Percentiles rank a stretch among this genome's conserved stretches.
Conservation (phyloP, 169 alveolate genomes). For the Plasmodium blacklocki region DNA sequence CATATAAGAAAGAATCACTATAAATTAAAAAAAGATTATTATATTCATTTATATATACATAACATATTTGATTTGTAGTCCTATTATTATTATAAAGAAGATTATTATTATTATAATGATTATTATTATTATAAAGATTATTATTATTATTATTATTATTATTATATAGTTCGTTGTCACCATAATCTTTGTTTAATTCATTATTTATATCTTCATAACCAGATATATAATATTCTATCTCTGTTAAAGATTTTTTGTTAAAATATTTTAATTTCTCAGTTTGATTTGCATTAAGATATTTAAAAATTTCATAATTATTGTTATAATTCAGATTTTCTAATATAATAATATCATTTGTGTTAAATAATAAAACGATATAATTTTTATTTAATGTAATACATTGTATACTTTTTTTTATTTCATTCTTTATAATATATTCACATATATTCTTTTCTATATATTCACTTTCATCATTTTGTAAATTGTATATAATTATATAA, state of each 20-base stretch:
- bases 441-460: conserved; percentile 4
- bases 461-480: background rate
- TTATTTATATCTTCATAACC: background rate
- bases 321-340: background rate
- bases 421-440: conserved; percentile 8
- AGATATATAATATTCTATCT: conserved; percentile 26
- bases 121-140: no score
- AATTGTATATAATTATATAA: conserved; percentile 15
- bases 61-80: conserved; percentile 12
- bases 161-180: no score
- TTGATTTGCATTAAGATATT: conserved; percentile 29
- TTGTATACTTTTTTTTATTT: conserved; percentile 10
- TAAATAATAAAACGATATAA: conserved; percentile 37
- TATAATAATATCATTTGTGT: conserved; percentile 26
- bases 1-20: conserved; percentile 29
- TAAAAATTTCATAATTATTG: conserved; percentile 19
- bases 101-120: no score
- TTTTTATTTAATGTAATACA: conserved; percentile 22
- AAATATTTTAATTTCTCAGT: conserved; percentile 36
- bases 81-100: no score
- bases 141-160: no score
- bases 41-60: conserved; percentile 35
- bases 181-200: no score
- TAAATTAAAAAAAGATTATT: conserved; percentile 40
- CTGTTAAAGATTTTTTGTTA: conserved; percentile 29